Conservation (phyloP, 192 early-diverging fungal genomes). For the Obelidium mucronatum region DNA sequence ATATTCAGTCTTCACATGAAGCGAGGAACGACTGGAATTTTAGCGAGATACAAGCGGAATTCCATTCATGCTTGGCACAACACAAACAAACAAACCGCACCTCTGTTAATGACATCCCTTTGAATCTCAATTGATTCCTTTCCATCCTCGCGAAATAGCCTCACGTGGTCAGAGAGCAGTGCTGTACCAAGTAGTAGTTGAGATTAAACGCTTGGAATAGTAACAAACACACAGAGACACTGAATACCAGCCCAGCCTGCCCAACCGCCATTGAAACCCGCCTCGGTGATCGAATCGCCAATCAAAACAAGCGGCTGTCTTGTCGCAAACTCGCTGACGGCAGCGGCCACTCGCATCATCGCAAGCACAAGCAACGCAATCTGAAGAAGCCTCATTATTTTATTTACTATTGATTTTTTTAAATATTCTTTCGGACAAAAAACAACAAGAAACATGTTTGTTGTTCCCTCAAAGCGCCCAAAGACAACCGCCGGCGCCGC, state of each 20-base stretch:
- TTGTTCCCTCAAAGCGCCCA: not conserved
- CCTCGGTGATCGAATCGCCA: conserved; percentile 31
- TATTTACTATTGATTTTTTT: no score
- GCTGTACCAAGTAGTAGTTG: not conserved
- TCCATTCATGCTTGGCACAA: no score
- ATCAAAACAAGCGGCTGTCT: conserved; percentile 2
- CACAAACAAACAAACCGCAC: not conserved
- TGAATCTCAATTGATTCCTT: not conserved
- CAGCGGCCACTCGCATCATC: no score
- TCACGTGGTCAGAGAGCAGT: not conserved
- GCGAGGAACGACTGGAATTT: not conserved
- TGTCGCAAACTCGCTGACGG: no score
- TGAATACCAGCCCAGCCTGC: conserved; percentile 14
- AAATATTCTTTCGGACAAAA: not conserved
- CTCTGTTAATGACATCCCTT: conserved; percentile 8
- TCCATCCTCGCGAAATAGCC: not conserved
- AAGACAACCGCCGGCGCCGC: not conserved
- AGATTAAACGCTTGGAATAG: not conserved
- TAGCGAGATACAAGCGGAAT: not conserved
- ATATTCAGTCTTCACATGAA: not conserved
- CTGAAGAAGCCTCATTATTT: no score
- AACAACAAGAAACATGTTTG: not conserved
- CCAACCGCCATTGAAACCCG: conserved; percentile 10
- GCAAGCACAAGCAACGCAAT: no score
- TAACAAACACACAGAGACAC: not conserved